These are phyloP conservation scores for Claviceps purpurea DNA, from an alignment of 2,329 filamentous ascomycete species.

Conservation along the genomic window DNA sequence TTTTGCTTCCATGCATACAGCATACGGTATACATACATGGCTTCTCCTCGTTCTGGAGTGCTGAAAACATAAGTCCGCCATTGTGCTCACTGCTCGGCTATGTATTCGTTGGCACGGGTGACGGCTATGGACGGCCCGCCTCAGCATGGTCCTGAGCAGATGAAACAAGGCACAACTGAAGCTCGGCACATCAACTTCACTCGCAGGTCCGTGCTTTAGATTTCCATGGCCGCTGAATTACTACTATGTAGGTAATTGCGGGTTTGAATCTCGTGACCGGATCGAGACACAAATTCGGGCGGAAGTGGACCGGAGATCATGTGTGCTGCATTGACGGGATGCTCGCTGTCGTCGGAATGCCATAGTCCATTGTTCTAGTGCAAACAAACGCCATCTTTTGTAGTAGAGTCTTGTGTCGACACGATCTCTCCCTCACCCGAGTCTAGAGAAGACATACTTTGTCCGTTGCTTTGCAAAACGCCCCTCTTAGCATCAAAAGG, in stretches of 20 bases:
- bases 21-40: neutral
- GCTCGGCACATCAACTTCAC: neutral
- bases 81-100: neutral
- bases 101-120: too few species aligned
- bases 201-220: neutral
- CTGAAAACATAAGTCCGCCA: neutral
- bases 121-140: neutral
- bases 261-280: neutral
- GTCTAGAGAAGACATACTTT: neutral
- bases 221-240: neutral
- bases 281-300: neutral
- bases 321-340: neutral
- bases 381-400: neutral
- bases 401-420: neutral
- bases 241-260: neutral
- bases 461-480: constrained; percentile 1
- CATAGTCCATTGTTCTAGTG: neutral
- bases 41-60: neutral
- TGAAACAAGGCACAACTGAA: neutral
- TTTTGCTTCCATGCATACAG: neutral
- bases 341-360: neutral
- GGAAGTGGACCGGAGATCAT: neutral
- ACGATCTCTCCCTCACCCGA: neutral
- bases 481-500: constrained; percentile 7
- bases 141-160: neutral